Base-by-base conservation (phyloP, 148 eudicot genomes). In the Fagopyrum tataricum region DNA sequence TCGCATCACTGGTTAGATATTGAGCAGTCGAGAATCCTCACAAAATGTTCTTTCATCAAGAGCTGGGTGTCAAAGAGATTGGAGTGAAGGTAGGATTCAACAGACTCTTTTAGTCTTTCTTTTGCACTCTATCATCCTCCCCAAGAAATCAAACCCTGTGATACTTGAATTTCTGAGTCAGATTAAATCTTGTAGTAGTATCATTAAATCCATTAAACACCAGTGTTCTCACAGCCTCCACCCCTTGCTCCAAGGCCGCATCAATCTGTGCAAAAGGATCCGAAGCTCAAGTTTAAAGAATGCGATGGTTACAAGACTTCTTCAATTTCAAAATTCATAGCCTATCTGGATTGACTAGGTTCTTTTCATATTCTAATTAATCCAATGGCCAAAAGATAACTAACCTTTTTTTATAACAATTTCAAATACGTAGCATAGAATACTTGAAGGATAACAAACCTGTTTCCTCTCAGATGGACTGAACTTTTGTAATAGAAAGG, bases 111-210 rank as follows among this genome's bases (percentile, higher is more conserved):
- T 55, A n/a, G 1, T 31, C 37, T 26, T 26, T 26, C 21, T 18
- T n/a, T 53, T 55, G 26, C 24, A 21, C 14, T 55, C 61, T 21
- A 55, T 9, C 12, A 55, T 9, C 12, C 43, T 62, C 18, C 37
- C 37, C 67, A 62, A 26, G 42, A 42, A 31, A 64, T 77, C 68
- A 87, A 64, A 95, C 94, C 83, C 81, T 88, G 91, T 95, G 87
- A 75, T 88, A 88, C 85, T 95, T 95, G 90, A 88, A 95, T 48
- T 92, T 95, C 85, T 95, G 97, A 20, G 83, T 93, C 51, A 95
- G 85, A 82, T 95, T 95, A 70, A 95, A 92, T 75, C 92, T 87
- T 18, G 85, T 85, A 44, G 85, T 81, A 43, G 78, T 79, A 40
- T 83, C 86, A 78, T 79, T 84, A 76, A 96, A 96, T 78, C 97